A percentile compares a stretch with the other conserved stretches of the same genome.
phyloP scores from a whole-genome alignment of 352 stramenopile species.

The Phytophthora macrochlamydospora region DNA sequence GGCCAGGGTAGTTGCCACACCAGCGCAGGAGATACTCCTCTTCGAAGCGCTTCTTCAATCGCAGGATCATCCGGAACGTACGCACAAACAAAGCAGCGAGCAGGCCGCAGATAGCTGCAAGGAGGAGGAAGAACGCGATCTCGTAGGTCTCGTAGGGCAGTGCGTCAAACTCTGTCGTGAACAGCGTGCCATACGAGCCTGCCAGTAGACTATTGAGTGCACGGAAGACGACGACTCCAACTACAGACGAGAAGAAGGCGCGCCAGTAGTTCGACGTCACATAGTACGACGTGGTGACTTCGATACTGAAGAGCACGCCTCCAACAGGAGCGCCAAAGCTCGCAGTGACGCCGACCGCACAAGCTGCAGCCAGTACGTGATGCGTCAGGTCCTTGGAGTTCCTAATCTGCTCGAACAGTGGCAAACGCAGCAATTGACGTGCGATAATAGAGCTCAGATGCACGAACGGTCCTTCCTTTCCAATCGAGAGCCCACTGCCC shows the following conservation, averaged over 20 bases:
- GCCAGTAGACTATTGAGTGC: constrained; percentile 66
- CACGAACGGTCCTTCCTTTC: constrained; percentile 84
- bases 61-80: constrained; percentile 56
- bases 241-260: constrained; percentile 90
- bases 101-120: constrained; percentile 84
- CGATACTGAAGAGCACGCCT: constrained; percentile 81
- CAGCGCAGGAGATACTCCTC: constrained; percentile 24
- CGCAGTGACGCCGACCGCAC: constrained; percentile 77
- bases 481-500: constrained; percentile 72
- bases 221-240: constrained; percentile 86
- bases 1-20: constrained; percentile 27
- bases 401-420: constrained; percentile 65
- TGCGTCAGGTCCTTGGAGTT: constrained; percentile 67
- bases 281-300: constrained; percentile 90
- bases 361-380: constrained; percentile 70
- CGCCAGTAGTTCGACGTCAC: constrained; percentile 90
- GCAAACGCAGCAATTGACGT: constrained; percentile 59
- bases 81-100: constrained; percentile 84
- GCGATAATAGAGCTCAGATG: constrained; percentile 81
- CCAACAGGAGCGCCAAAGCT: constrained; percentile 80
- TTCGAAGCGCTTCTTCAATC: constrained; percentile 48
- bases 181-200: constrained; percentile 71
- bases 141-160: constrained; percentile 81
- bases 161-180: constrained; percentile 78
- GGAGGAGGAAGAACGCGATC: constrained; percentile 74